phyloP scores from a whole-genome alignment of 2,329 filamentous ascomycete genomes.

The Venturia carpophila region DNA sequence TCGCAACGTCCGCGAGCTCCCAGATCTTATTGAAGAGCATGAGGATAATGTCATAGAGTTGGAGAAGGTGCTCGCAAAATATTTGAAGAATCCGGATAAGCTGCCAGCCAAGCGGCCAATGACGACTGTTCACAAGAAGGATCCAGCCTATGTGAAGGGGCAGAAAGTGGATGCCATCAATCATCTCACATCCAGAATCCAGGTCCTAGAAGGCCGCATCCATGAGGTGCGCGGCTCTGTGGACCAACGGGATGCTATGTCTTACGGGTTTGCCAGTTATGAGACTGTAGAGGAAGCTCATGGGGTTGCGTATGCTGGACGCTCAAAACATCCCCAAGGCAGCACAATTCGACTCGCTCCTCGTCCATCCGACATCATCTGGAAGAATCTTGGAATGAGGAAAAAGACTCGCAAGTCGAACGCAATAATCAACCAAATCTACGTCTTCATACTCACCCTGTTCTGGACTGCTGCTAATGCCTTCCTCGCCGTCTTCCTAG shows the following conservation, averaged over 20 bases:
- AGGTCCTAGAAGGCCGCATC: constrained; percentile 73
- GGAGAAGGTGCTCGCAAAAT: constrained; percentile 77
- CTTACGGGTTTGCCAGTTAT: constrained; percentile 93
- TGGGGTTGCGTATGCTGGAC: constrained; percentile 71
- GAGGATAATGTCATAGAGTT: constrained; percentile 71
- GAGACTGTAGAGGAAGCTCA: constrained; percentile 83
- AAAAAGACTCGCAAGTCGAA: constrained; percentile 62
- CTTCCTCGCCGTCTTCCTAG: constrained; percentile 86
- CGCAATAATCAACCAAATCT: constrained; percentile 71
- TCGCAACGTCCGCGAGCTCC: constrained; percentile 85
- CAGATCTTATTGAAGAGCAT: constrained; percentile 76
- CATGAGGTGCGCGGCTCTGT: constrained; percentile 73
- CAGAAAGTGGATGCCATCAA: constrained; percentile 90
- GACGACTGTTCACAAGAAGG: constrained; percentile 73
- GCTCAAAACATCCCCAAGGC: constrained; percentile 72
- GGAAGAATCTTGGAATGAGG: constrained; percentile 79
- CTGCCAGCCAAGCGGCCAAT: constrained; percentile 69
- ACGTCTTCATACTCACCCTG: constrained; percentile 72
- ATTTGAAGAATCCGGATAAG: constrained; percentile 77
- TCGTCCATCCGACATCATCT: constrained; percentile 85
- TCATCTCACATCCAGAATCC: constrained; percentile 80
- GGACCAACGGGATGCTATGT: constrained; percentile 79
- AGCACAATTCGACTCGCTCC: constrained; percentile 73
- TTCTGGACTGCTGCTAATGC: constrained; percentile 90
- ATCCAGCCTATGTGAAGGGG: constrained; percentile 58